phyloP scores from a whole-genome alignment of 2,329 filamentous ascomycete genomes.

The Colletotrichum graminicola region DNA sequence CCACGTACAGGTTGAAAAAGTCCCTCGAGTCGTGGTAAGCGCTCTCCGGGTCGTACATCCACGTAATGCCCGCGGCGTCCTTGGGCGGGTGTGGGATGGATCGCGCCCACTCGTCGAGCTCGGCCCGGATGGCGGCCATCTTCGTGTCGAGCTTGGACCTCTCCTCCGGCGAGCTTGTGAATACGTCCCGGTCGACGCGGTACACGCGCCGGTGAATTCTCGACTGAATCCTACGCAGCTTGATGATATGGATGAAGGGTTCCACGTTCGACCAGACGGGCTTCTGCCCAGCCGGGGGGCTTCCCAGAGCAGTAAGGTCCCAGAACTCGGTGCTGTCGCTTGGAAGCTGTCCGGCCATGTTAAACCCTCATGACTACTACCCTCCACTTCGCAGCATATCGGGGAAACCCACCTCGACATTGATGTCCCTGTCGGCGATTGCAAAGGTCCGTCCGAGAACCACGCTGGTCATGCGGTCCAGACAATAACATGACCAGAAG shows the following conservation, averaged over 20 bases:
- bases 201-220: slow-evolving; percentile 43
- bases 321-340: slow-evolving; percentile 44
- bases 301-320: slow-evolving; percentile 41
- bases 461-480: slow-evolving; percentile 51
- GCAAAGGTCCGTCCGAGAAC: slow-evolving; percentile 51
- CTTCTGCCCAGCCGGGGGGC: neutral
- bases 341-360: slow-evolving; percentile 41
- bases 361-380: neutral
- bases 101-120: slow-evolving; percentile 45
- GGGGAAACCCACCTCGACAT: slow-evolving; percentile 45
- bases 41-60: slow-evolving; percentile 49
- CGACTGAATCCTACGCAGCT: slow-evolving; percentile 45
- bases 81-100: slow-evolving; percentile 44
- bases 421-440: slow-evolving; percentile 51
- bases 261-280: slow-evolving; percentile 45
- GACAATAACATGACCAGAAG: slow-evolving; percentile 53
- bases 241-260: slow-evolving; percentile 47
- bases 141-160: slow-evolving; percentile 41
- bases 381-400: no score
- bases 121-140: slow-evolving; percentile 41
- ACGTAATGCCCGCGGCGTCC: slow-evolving; percentile 43
- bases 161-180: slow-evolving; percentile 19
- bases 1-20: slow-evolving; percentile 45
- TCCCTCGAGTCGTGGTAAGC: slow-evolving; percentile 46
- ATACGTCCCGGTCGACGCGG: slow-evolving; percentile 45